Base-by-base conservation (phyloP, 306 rosid genomes). In the Canavalia ensiformis region DNA sequence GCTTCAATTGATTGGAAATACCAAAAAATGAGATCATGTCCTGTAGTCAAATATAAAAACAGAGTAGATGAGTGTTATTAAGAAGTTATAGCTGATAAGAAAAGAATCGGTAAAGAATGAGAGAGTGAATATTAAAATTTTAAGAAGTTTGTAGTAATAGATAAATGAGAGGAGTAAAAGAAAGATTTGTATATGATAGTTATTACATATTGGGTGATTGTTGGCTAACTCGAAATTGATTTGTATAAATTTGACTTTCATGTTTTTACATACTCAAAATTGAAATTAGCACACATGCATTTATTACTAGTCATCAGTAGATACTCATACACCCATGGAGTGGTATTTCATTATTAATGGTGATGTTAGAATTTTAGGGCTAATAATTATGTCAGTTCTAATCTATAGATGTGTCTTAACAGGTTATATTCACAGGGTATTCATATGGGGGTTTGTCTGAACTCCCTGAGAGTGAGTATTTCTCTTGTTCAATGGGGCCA, bases 401-500 rank as follows among this genome's bases (percentile, higher is more conserved):
- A 80, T 75, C 80, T 42, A 55, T 49, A 74, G 57, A 66, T 84
- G 63, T 89, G 74, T 84, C 80, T 41, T 74, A 64, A 84, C 91
- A 95, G 99, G 97, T 93, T 77, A 85, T 95, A 84, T 95, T 91
- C 91, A 91, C 97, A 35, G 99, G 99, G 78, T 95, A 90, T 88
- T 93, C 99, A 29, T 95, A 95, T 75, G 99, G 98, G 54, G 98
- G 97, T 56, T 86, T 95, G 85, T 95, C 99, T 28, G 98, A 95
- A 86, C 96, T 95, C 50, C 89, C 87, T 47, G 99, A 95, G 88
- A 82, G 75, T 0, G 90, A 89, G 80, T 95, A 95, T 83, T 91
- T 90, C 89, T 95, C 98, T 85, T 93, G 98, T 87, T 90, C 98
- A 50, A 95, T 93, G 97, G 99, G 98, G 77, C 87, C 97, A 70